These are phyloP conservation scores for Apiospora pterosperma DNA, from an alignment of 2,329 filamentous ascomycete genomes.

Conservation along the genomic window DNA sequence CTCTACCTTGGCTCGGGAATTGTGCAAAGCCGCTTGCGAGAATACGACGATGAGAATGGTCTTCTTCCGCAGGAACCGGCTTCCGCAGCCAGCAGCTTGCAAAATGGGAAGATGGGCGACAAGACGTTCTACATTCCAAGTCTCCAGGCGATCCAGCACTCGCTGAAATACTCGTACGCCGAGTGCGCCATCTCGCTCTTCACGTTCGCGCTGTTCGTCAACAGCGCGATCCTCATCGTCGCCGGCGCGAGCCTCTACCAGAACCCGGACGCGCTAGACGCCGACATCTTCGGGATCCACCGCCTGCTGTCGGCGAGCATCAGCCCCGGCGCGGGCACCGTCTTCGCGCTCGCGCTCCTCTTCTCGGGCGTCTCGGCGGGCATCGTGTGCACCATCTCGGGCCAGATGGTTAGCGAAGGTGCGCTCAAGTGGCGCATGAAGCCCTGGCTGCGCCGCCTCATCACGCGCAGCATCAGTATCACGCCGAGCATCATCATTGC, in stretches of 20 bases:
- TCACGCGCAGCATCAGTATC: slow-evolving; percentile 78
- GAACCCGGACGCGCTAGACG: slow-evolving; percentile 56
- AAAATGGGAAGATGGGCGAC: slow-evolving; percentile 28
- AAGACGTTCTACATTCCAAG: slow-evolving; percentile 66
- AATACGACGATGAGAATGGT: slow-evolving; percentile 59
- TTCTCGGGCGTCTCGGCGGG: slow-evolving; percentile 79
- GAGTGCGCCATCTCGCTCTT: slow-evolving; percentile 73
- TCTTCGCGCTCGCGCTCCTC: slow-evolving; percentile 81
- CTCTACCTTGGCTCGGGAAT: slow-evolving; percentile 68
- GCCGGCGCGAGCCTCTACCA: slow-evolving; percentile 73
- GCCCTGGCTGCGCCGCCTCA: slow-evolving; percentile 75
- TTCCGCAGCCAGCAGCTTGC: slow-evolving; percentile 17
- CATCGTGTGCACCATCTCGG: slow-evolving; percentile 84
- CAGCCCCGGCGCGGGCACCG: slow-evolving; percentile 70
- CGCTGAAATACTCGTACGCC: slow-evolving; percentile 68
- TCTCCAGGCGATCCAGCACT: slow-evolving; percentile 67
- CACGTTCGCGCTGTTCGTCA: slow-evolving; percentile 81
- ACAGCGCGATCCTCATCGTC: slow-evolving; percentile 77
- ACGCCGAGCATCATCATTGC: slow-evolving; percentile 81
- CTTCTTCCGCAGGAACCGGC: slow-evolving; percentile 38
- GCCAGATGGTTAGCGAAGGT: slow-evolving; percentile 85
- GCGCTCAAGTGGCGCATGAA: slow-evolving; percentile 70
- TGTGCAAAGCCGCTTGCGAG: slow-evolving; percentile 61
- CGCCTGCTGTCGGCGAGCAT: slow-evolving; percentile 65
- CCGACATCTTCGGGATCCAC: slow-evolving; percentile 83